Percentiles rank a stretch among this genome's conserved stretches.
These are phyloP conservation scores for Epichloe amarillans DNA, from an alignment of 2,329 filamentous ascomycete species.

Conservation along the genomic window DNA sequence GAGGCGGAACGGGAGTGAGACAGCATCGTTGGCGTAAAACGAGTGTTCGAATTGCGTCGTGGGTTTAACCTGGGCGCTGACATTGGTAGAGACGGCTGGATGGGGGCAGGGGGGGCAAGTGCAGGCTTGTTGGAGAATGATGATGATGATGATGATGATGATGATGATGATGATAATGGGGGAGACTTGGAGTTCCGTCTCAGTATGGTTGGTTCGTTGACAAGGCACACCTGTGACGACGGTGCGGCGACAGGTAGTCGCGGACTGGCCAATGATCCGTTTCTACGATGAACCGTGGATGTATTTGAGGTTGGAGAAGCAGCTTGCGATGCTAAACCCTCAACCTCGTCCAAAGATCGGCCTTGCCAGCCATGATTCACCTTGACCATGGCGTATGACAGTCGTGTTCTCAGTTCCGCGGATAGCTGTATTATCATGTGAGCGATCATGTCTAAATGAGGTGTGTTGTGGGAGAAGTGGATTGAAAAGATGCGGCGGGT, in stretches of 20 bases:
- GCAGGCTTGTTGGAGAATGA: constrained; percentile 21
- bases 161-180: constrained; percentile 19
- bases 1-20: constrained; percentile 35
- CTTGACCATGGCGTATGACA: constrained; percentile 90
- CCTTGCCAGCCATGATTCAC: constrained; percentile 82
- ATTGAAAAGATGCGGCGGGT: too few species aligned
- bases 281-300: constrained; percentile 38
- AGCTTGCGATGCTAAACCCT: constrained; percentile 56
- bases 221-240: constrained; percentile 17
- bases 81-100: constrained; percentile 32
- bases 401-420: constrained; percentile 64
- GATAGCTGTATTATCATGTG: constrained; percentile 47
- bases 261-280: constrained; percentile 42
- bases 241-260: constrained; percentile 26
- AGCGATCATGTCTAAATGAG: constrained; percentile 6
- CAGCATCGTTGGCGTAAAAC: constrained; percentile 36
- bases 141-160: constrained; percentile 20
- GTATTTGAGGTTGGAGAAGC: constrained; percentile 49
- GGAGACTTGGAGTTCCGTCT: constrained; percentile 24
- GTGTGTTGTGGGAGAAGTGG: background rate
- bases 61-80: constrained; percentile 23
- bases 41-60: constrained; percentile 37
- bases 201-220: constrained; percentile 5
- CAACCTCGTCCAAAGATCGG: constrained; percentile 63
- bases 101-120: constrained; percentile 43